These are phyloP conservation scores for Trichosporon sp. DNA, from an alignment of 1,284 basidiomycete species.

Conservation along the genomic window DNA sequence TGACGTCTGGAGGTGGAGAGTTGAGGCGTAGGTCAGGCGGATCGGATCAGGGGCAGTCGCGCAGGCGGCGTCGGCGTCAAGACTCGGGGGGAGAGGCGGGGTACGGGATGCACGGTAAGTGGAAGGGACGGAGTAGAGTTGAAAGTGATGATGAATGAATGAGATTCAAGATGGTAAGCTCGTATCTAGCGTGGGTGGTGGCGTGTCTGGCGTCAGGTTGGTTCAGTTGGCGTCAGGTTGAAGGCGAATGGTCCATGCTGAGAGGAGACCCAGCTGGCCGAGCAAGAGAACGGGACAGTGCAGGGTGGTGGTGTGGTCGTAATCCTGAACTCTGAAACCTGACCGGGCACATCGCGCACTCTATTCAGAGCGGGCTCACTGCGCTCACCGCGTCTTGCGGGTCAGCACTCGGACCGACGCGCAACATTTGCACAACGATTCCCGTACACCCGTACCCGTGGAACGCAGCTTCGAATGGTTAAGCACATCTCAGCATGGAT, in stretches of 20 bases:
- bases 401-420: too few relatives aligned
- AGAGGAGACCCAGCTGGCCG: too few relatives aligned
- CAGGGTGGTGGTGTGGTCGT: not conserved
- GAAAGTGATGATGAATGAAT: not conserved
- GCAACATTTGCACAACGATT: too few relatives aligned
- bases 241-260: too few relatives aligned
- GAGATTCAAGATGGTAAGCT: not conserved
- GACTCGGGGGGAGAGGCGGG: not conserved
- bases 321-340: slow-evolving; percentile 14
- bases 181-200: not conserved
- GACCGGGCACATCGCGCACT: not conserved
- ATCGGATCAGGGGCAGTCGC: not conserved
- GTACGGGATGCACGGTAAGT: not conserved
- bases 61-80: not conserved
- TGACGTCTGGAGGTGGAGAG: slow-evolving; percentile 23
- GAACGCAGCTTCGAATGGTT: too few relatives aligned
- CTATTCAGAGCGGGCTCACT: not conserved
- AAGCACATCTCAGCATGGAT: too few relatives aligned
- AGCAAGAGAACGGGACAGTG: not conserved
- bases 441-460: too few relatives aligned
- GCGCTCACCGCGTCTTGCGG: too few relatives aligned
- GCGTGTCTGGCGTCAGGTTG: not conserved
- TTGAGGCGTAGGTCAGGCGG: not conserved
- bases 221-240: too few relatives aligned
- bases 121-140: too few relatives aligned